Percentiles rank a stretch among this genome's conserved stretches.
phyloP scores from a whole-genome alignment of 805 yeast species.

The Saccharomycopsis lassenensis region DNA sequence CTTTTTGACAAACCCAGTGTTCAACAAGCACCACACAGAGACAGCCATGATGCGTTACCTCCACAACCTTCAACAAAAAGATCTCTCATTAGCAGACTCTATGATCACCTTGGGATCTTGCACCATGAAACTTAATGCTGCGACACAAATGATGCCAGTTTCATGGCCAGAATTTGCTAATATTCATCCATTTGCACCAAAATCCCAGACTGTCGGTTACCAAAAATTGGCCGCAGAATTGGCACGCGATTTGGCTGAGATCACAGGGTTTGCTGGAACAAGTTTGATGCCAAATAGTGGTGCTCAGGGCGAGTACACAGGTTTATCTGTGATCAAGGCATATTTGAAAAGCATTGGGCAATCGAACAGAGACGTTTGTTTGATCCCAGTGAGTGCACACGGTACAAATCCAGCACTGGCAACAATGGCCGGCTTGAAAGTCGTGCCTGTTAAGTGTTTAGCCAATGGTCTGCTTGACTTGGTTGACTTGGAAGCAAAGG shows the following conservation, averaged over 20 bases:
- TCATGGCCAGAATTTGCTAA: constrained; percentile 89
- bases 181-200: constrained; percentile 90
- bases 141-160: constrained; percentile 88
- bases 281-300: constrained; percentile 96
- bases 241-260: constrained; percentile 75
- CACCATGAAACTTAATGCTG: constrained; percentile 94
- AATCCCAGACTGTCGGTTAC: constrained; percentile 83
- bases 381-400: constrained; percentile 95
- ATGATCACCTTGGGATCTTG: constrained; percentile 98
- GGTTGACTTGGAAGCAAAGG: constrained; percentile 61
- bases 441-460: constrained; percentile 83
- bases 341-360: constrained; percentile 67
- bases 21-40: constrained; percentile 83
- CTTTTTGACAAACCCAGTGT: constrained; percentile 59
- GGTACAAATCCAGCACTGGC: constrained; percentile 99
- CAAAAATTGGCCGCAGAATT: constrained; percentile 62
- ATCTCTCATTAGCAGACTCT: constrained; percentile 85
- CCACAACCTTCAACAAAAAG: constrained; percentile 75
- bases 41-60: constrained; percentile 90
- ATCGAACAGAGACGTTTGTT: constrained; percentile 67
- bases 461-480: constrained; percentile 80
- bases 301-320: constrained; percentile 97
- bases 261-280: constrained; percentile 87
- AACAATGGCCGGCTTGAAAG: constrained; percentile 92
- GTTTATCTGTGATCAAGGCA: constrained; percentile 73